A percentile compares a stretch with the other conserved stretches of the same genome.
phyloP scores from a whole-genome alignment of 208 protist genomes.

The Crithidia expoeki region DNA sequence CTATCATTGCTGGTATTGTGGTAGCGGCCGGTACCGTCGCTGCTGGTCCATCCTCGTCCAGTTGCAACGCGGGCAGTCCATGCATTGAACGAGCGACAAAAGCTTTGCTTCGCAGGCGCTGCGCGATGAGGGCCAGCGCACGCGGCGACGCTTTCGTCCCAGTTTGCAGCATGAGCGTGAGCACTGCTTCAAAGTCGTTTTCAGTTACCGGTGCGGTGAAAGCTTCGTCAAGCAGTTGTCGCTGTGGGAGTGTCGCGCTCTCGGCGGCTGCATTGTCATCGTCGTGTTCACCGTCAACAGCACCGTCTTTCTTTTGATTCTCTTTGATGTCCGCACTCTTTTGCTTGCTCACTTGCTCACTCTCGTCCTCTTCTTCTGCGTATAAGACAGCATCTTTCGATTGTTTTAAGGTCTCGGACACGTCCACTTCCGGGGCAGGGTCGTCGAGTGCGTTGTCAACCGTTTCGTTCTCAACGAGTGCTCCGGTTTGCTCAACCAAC shows the following conservation, averaged over 20 bases:
- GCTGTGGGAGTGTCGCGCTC: neutral
- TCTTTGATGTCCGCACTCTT: neutral
- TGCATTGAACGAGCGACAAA: neutral
- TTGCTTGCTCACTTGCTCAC: neutral
- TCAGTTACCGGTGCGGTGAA: conserved; percentile 21
- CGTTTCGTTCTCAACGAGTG: neutral
- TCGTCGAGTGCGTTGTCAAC: neutral
- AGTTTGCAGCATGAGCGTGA: conserved; percentile 28
- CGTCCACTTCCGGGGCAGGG: neutral
- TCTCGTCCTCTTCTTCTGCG: neutral
- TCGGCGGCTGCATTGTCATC: conserved; percentile 5
- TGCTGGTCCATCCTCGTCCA: neutral
- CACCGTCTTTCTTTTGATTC: conserved; percentile 2
- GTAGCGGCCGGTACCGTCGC: neutral
- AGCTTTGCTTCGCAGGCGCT: conserved; percentile 10
- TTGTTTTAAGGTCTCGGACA: too few relatives aligned
- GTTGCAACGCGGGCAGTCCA: neutral
- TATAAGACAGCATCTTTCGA: neutral
- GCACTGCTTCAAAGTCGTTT: conserved; percentile 38
- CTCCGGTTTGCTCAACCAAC: neutral
- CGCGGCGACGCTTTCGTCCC: conserved; percentile 29
- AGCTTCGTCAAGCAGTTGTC: neutral
- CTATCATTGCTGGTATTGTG: neutral
- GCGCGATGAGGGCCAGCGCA: neutral
- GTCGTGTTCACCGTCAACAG: neutral